A percentile compares a stretch with the other conserved stretches of the same genome.
These are phyloP conservation scores for Gossypium aridum DNA, from an alignment of 441 rosid species.

Conservation along the genomic window DNA sequence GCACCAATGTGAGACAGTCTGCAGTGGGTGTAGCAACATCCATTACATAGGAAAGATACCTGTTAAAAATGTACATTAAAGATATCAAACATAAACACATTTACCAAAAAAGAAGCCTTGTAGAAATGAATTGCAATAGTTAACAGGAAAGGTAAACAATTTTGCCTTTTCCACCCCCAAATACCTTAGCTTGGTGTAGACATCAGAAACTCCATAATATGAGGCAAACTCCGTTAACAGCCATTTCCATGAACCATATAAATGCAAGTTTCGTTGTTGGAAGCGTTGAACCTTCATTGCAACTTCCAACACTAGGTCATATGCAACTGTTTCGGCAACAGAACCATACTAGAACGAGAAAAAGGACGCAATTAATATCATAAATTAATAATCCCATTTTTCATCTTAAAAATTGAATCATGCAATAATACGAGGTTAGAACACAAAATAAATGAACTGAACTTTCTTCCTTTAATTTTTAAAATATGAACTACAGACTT, in stretches of 20 bases:
- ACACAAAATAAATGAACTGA: neutral
- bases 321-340: slow-evolving; percentile 97
- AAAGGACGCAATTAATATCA: slow-evolving; percentile 18
- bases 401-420: neutral
- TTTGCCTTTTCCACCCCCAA: neutral
- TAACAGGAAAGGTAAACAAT: neutral
- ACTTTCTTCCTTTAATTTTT: neutral
- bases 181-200: slow-evolving; percentile 89
- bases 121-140: neutral
- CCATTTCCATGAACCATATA: slow-evolving; percentile 97
- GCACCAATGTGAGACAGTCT: slow-evolving; percentile 86
- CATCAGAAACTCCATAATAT: slow-evolving; percentile 90
- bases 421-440: neutral
- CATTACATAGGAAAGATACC: slow-evolving; percentile 95
- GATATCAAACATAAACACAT: neutral
- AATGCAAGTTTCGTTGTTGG: slow-evolving; percentile 80
- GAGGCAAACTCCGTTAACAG: slow-evolving; percentile 85
- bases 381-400: slow-evolving; percentile 6
- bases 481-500: neutral
- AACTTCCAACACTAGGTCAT: slow-evolving; percentile 85
- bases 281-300: slow-evolving; percentile 86
- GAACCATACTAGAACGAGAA: slow-evolving; percentile 69
- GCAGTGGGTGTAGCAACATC: slow-evolving; percentile 98
- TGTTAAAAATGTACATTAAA: slow-evolving; percentile 26
- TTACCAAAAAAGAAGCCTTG: neutral